A percentile compares a stretch with the other conserved stretches of the same genome.
phyloP scores from a whole-genome alignment of 2,329 filamentous ascomycete genomes.

The Chlorencoelia australis region DNA sequence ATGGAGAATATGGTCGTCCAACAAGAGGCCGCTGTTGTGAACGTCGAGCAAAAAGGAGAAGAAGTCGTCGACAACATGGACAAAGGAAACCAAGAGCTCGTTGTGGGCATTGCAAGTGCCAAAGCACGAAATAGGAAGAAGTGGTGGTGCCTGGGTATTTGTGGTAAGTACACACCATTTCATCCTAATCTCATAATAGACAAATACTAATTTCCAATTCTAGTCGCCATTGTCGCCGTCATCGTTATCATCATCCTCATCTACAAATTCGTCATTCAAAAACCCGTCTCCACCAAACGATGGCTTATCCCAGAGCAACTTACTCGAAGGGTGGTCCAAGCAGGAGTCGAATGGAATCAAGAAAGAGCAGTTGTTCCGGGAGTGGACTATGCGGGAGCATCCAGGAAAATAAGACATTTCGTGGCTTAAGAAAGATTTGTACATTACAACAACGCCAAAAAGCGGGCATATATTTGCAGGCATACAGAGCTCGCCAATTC shows the following conservation, averaged over 20 bases:
- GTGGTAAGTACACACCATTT: slow-evolving; percentile 31
- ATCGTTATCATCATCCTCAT: slow-evolving; percentile 38
- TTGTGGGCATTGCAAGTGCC: slow-evolving; percentile 71
- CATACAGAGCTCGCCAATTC: no score
- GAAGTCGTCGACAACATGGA: slow-evolving; percentile 76
- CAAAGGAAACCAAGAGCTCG: slow-evolving; percentile 77
- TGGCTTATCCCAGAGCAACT: slow-evolving; percentile 11
- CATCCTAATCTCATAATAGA: slow-evolving; percentile 1
- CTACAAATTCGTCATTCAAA: slow-evolving; percentile 35
- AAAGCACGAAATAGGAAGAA: slow-evolving; percentile 63
- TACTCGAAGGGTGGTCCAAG: slow-evolving; percentile 8
- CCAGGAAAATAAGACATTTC: slow-evolving; percentile 13
- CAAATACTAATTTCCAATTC: slow-evolving; percentile 12
- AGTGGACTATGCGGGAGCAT: background rate
- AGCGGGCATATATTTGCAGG: no score
- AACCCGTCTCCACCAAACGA: slow-evolving; percentile 13
- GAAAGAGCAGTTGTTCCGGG: slow-evolving; percentile 4
- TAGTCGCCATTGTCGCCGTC: slow-evolving; percentile 44
- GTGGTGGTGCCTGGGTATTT: slow-evolving; percentile 86
- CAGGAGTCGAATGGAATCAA: slow-evolving; percentile 8
- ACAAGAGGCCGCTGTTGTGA: slow-evolving; percentile 69
- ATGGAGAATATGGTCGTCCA: slow-evolving; percentile 78
- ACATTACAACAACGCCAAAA: no score
- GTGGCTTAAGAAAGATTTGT: no score
- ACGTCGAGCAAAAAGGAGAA: slow-evolving; percentile 81